These are phyloP conservation scores for Saururus chinensis DNA, from an alignment of 164 flowering plant genomes.

Conservation along the genomic window DNA sequence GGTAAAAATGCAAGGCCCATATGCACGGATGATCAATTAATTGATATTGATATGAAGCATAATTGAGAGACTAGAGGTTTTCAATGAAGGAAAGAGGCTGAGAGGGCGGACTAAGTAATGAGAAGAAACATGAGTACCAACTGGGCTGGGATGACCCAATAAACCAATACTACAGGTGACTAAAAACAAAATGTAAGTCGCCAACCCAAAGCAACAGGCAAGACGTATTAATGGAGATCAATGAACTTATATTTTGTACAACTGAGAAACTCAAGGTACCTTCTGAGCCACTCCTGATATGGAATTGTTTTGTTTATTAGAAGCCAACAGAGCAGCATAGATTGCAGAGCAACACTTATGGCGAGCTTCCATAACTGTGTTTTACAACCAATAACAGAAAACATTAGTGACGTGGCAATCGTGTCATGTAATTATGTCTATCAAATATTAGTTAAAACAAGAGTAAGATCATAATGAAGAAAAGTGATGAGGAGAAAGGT, in stretches of 20 bases:
- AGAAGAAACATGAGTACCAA: too few species aligned
- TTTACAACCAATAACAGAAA: background rate
- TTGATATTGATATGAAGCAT: too few species aligned
- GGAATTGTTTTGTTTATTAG: slow-evolving; percentile 32
- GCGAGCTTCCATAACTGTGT: slow-evolving; percentile 79
- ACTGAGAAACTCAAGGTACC: slow-evolving; percentile 22
- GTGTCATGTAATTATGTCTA: background rate
- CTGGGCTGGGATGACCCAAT: too few species aligned
- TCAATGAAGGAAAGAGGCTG: too few species aligned
- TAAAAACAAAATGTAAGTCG: too few species aligned
- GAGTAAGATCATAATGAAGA: background rate
- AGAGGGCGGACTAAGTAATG: too few species aligned
- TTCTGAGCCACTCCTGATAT: slow-evolving; percentile 38
- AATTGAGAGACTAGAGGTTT: too few species aligned
- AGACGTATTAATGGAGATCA: too few species aligned
- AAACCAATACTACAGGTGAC: too few species aligned
- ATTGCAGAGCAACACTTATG: slow-evolving; percentile 74
- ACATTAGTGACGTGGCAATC: background rate
- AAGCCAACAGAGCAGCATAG: slow-evolving; percentile 30
- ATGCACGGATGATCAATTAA: too few species aligned
- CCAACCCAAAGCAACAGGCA: too few species aligned
- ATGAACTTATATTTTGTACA: background rate
- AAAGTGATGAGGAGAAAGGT: background rate
- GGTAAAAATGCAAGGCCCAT: background rate
- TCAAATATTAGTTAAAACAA: background rate